Base-by-base conservation (phyloP, 495 filamentous ascomycete genomes). In the Lineolata rhizophorae region DNA sequence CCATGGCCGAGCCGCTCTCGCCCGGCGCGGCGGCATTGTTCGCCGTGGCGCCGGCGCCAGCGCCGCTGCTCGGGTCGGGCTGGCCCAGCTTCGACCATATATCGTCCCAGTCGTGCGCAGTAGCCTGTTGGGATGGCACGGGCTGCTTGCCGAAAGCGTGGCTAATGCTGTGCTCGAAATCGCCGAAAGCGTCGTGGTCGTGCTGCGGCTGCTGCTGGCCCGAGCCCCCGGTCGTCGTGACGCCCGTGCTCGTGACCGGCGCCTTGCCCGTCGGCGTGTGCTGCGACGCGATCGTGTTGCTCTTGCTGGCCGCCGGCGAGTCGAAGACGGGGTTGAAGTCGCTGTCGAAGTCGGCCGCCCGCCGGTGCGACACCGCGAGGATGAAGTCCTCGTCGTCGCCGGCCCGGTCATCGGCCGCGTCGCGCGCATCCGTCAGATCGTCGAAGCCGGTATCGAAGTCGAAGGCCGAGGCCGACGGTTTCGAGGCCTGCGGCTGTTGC, bases 381-480 rank as follows among this genome's bases (percentile, higher is more conserved):
- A 48, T 45, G 38, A 56, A 54, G 20, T 81, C 74, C 40, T 77
- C 71, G n/a, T 55, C 55, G 13, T 42, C 53, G 24, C 66, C 62
- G 4, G 54, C 53, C 11, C 43, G 52, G 24, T 67, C 62, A 4
- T 77, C 77, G n/a, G 82, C 80, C 8, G 70, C 78, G 47, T 95
- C 87, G 39, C 85, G 83, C 13, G 79, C 79, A 40, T 94, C 82
- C 34, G 76, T 67, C 9, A 95, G 64, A 35, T 79, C 84, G 35
- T 72, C 80, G 46, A 97, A 97, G 22, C 80, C 82, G 26, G 82
- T 74, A 29, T 93, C 90, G 42, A 93, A 83, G 20, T 58, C 56
- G 24, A 56, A 53, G 34, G 84, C 77, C 38, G 69, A 61, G 39
- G 66, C 32, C 10, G 46, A 39, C 30, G 22, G 6, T 6, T 6